Percentiles rank a stretch among this genome's conserved stretches.
These are phyloP conservation scores for Lepidopterella palustris DNA, from an alignment of 495 filamentous ascomycete species.

Conservation along the genomic window DNA sequence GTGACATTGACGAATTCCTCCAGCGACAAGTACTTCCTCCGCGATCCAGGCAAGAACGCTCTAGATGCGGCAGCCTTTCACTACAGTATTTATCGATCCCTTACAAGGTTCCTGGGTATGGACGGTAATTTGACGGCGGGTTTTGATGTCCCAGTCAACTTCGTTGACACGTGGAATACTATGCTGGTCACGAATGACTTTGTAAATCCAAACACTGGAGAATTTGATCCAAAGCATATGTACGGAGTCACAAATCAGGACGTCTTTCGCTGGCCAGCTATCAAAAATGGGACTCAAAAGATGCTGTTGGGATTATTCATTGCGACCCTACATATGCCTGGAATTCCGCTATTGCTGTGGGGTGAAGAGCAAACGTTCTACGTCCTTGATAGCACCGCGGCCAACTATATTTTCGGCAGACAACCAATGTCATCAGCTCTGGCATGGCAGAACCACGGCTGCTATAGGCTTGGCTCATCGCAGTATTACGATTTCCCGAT, in stretches of 20 bases:
- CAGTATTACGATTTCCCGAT: slow-evolving; percentile 58
- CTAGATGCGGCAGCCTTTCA: slow-evolving; percentile 64
- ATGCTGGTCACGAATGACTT: slow-evolving; percentile 60
- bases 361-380: slow-evolving; percentile 70
- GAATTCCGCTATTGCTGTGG: slow-evolving; percentile 60
- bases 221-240: slow-evolving; percentile 65
- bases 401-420: slow-evolving; percentile 66
- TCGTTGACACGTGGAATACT: slow-evolving; percentile 54
- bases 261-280: slow-evolving; percentile 66
- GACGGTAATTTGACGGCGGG: slow-evolving; percentile 56
- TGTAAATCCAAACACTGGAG: slow-evolving; percentile 55
- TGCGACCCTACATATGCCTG: slow-evolving; percentile 60
- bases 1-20: slow-evolving; percentile 38
- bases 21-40: slow-evolving; percentile 50
- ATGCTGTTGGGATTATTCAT: slow-evolving; percentile 58
- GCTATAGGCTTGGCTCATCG: slow-evolving; percentile 51
- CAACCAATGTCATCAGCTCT: slow-evolving; percentile 59
- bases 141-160: slow-evolving; percentile 34
- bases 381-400: slow-evolving; percentile 59
- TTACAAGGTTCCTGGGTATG: slow-evolving; percentile 61
- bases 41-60: slow-evolving; percentile 49
- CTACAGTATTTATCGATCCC: slow-evolving; percentile 60
- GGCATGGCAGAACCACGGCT: slow-evolving; percentile 66
- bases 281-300: slow-evolving; percentile 55
- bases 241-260: slow-evolving; percentile 68